Evolutionary conservation across 331 rosid species (phyloP), one percentile per base, ranked within the genome.

Genomic region (Erythrophleum ivorense): DNA sequence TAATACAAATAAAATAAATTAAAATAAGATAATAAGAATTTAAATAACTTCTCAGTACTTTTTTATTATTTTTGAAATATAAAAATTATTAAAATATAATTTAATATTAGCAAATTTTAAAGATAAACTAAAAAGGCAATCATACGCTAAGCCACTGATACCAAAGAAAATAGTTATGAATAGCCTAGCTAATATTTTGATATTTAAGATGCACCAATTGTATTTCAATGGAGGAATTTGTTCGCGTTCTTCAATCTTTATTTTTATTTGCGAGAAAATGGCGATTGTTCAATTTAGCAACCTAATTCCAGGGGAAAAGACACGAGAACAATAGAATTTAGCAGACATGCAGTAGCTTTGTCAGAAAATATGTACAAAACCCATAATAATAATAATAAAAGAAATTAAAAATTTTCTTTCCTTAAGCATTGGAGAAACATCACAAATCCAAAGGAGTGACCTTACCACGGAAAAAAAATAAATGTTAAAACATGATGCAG

Each of bases 381-480:
- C 7, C 43, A 46, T 19, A 45, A 52, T 4, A n/a, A n/a, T n/a
- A n/a, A n/a, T n/a, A 16, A 59, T 38, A n/a, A 18, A 41, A 1
- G 6, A 11, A 50, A 3, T 24, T 19, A 4, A 75, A 36, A 73
- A 7, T 1, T 13, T 66, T 0, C 33, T 76, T 8, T 19, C 75
- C 80, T 46, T 76, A 16, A 46, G 53, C 73, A 70, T 19, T 60
- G 43, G 57, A 21, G 73, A 77, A 71, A 46, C 78, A 55, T 55
- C 13, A 81, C 40, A 65, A 12, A 73, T 77, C 24, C 53, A 9
- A 69, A 75, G 71, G 9, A 49, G 65, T 60, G 49, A 84, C 59
- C 21, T 78, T 9, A 13, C 49, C 62, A 36, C 54, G 16, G 71
- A 9, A 78, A 58, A 67, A 48, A 67, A 16, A 60, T 9, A 64